Conservation (phyloP, 2,329 filamentous ascomycete genomes). For the Alternaria alternata region DNA sequence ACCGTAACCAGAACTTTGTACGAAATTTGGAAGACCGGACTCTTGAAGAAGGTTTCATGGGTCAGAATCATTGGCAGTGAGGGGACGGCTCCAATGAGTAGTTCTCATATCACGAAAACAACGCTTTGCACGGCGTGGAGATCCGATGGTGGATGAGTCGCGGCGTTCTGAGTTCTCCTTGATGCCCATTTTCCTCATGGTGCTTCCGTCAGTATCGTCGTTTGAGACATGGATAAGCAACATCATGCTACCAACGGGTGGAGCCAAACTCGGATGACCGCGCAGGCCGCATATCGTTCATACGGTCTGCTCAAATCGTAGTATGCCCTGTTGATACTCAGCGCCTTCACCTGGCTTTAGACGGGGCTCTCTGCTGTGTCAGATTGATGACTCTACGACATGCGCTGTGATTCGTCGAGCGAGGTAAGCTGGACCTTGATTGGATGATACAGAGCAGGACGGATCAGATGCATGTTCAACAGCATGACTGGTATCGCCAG, state of each 20-base stretch:
- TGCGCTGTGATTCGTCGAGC: conserved; percentile 2
- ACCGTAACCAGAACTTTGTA: conserved; percentile 85
- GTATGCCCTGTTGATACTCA: conserved; percentile 15
- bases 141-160: conserved; percentile 8
- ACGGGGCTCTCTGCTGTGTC: neutral
- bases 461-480: conserved; percentile 3
- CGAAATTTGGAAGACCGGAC: conserved; percentile 93
- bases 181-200: conserved; percentile 12
- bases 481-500: conserved; percentile 1
- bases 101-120: conserved; percentile 10
- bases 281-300: conserved; percentile 17
- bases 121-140: conserved; percentile 8
- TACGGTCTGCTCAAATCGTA: conserved; percentile 21
- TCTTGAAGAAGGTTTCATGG: conserved; percentile 89
- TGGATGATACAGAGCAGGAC: conserved; percentile 1
- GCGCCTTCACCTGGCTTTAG: conserved; percentile 10
- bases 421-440: conserved; percentile 4
- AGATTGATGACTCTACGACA: conserved; percentile 5
- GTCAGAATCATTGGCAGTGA: conserved; percentile 73
- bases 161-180: conserved; percentile 19
- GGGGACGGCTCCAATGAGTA: conserved; percentile 19
- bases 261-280: conserved; percentile 12
- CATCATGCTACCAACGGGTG: conserved; percentile 10
- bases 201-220: conserved; percentile 13
- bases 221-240: conserved; percentile 14